Evolutionary conservation across 2,329 filamentous ascomycete genomes (phyloP).

Genomic region (Cadophora malorum): DNA sequence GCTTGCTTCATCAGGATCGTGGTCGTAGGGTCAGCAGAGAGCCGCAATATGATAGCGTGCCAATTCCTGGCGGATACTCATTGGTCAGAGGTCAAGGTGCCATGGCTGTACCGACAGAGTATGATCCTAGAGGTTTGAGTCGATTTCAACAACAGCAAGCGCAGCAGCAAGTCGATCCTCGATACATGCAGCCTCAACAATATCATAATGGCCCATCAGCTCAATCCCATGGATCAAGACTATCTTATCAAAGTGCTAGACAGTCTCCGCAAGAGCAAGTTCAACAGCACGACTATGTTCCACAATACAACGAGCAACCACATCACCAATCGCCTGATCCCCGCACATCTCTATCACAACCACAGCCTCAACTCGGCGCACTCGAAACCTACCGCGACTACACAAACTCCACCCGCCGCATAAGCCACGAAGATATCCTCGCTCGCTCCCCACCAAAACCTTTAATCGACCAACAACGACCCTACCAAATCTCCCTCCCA

Average conservation of each 20-base stretch:
- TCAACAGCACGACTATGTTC: neutral
- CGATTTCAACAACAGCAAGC: constrained; percentile 24
- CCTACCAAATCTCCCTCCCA: constrained; percentile 44
- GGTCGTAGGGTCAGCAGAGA: constrained; percentile 36
- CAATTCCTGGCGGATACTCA: constrained; percentile 44
- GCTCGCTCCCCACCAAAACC: constrained; percentile 42
- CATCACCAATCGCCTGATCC: neutral
- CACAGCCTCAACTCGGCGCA: constrained; percentile 13
- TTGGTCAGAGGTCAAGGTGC: constrained; percentile 43
- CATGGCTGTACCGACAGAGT: constrained; percentile 35
- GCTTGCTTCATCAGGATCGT: constrained; percentile 28
- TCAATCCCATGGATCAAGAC: constrained; percentile 1
- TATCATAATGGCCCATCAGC: too few species aligned
- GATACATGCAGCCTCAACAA: constrained; percentile 19
- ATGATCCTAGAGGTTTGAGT: constrained; percentile 40
- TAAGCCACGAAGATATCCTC: constrained; percentile 41
- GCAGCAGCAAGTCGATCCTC: constrained; percentile 19
- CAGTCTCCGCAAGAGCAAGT: neutral
- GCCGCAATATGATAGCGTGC: constrained; percentile 43
- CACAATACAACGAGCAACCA: neutral
- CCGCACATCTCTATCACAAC: neutral
- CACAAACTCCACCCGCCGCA: constrained; percentile 19
- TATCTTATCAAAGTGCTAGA: constrained; percentile 12
- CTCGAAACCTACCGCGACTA: constrained; percentile 13
- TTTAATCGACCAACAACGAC: constrained; percentile 41